Percentiles rank a stretch among this genome's conserved stretches.
phyloP scores from a whole-genome alignment of 306 rosid genomes.

The Chamaecrista fasciculata region DNA sequence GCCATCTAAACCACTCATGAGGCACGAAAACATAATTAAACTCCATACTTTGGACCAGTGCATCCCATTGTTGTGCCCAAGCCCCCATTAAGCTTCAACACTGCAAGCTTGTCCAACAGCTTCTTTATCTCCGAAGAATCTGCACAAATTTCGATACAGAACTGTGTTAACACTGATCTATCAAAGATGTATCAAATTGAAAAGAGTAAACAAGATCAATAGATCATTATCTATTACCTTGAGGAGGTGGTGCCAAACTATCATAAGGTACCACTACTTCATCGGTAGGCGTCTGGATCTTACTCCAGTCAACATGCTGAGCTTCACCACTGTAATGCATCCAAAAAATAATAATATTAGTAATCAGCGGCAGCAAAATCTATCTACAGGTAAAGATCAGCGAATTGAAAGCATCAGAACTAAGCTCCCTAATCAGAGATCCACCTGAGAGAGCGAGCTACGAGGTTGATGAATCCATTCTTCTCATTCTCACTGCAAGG shows the following conservation, averaged over 20 bases:
- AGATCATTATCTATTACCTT: constrained; percentile 46
- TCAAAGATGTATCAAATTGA: background rate
- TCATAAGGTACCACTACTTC: constrained; percentile 93
- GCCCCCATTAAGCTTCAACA: constrained; percentile 97
- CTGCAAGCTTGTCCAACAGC: constrained; percentile 90
- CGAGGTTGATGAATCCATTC: constrained; percentile 13
- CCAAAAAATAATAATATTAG: background rate
- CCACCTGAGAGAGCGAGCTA: constrained; percentile 82
- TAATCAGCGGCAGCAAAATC: background rate
- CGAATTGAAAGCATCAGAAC: constrained; percentile 5
- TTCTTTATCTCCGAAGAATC: constrained; percentile 63
- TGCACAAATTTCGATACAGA: constrained; percentile 34
- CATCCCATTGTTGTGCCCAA: constrained; percentile 97
- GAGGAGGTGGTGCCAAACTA: constrained; percentile 63
- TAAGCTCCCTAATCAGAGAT: background rate
- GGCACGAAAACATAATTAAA: background rate
- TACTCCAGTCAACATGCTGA: constrained; percentile 91
- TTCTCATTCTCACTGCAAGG: constrained; percentile 10
- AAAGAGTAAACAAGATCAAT: background rate
- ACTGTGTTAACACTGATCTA: constrained; percentile 4
- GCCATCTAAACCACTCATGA: background rate
- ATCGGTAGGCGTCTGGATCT: constrained; percentile 98
- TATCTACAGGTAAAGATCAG: constrained; percentile 3
- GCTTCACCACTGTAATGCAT: constrained; percentile 77
- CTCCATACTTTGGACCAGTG: constrained; percentile 82